These are phyloP conservation scores for Peribolospora kevripleyi DNA, from an alignment of 768 basidiomycete species.

Conservation along the genomic window DNA sequence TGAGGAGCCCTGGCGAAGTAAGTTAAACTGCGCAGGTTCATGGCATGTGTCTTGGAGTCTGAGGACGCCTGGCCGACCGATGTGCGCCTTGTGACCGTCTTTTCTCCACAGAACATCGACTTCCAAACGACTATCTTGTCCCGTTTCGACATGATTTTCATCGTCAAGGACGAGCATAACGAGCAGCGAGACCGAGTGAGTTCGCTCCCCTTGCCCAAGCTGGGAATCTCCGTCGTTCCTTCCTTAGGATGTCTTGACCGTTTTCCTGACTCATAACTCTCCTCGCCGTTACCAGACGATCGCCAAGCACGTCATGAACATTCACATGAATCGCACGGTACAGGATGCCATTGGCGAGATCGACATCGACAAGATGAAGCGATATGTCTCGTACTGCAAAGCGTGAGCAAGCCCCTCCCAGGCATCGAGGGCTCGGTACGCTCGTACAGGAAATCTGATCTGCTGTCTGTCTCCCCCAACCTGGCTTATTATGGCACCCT, in stretches of 20 bases:
- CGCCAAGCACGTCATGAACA: slow-evolving; percentile 92
- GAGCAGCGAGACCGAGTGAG: slow-evolving; percentile 67
- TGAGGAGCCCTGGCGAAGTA: slow-evolving; percentile 80
- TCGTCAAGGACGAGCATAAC: slow-evolving; percentile 93
- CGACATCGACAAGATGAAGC: slow-evolving; percentile 92
- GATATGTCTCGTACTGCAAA: slow-evolving; percentile 89
- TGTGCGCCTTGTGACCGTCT: too few relatives aligned
- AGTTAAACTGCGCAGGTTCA: not conserved
- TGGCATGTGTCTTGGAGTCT: slow-evolving; percentile 2
- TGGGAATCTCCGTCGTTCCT: not conserved
- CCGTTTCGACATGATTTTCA: slow-evolving; percentile 99
- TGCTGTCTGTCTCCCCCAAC: not conserved
- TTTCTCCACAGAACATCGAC: slow-evolving; percentile 48
- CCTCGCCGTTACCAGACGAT: slow-evolving; percentile 39
- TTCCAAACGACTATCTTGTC: slow-evolving; percentile 96
- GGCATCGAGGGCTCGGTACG: not conserved
- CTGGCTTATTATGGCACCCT: not conserved
- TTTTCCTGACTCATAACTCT: not conserved
- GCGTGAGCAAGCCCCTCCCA: slow-evolving; percentile 27
- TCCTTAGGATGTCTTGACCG: not conserved
- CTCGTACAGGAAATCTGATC: not conserved
- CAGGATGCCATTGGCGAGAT: slow-evolving; percentile 55
- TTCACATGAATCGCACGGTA: slow-evolving; percentile 76
- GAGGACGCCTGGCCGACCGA: not conserved
- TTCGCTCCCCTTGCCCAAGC: not conserved